A percentile compares a stretch with the other conserved stretches of the same genome.
These are phyloP conservation scores for Stereocaulon alpinum DNA, from an alignment of 495 filamentous ascomycete species.

Conservation along the genomic window DNA sequence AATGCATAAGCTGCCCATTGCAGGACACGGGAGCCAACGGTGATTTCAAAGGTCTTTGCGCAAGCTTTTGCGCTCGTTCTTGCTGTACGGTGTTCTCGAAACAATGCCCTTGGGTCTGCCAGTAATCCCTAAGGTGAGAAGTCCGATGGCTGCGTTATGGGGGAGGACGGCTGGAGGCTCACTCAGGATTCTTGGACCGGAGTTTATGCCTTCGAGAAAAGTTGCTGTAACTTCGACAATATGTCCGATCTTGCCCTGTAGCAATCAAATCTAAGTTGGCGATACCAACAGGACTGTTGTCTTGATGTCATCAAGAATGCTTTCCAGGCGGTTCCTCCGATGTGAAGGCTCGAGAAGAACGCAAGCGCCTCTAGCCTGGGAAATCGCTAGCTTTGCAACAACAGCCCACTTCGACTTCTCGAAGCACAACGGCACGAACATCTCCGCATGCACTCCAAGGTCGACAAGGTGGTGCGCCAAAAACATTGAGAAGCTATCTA, in stretches of 20 bases:
- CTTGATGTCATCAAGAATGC: slow-evolving; percentile 20
- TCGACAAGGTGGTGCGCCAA: no score
- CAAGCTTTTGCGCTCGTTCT: slow-evolving; percentile 30
- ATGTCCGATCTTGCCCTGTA: slow-evolving; percentile 12
- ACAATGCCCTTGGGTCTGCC: slow-evolving; percentile 61
- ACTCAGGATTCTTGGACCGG: background rate
- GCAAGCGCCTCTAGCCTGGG: slow-evolving; percentile 30
- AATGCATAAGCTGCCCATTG: slow-evolving; percentile 48
- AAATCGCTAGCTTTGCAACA: slow-evolving; percentile 24
- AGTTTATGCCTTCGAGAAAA: slow-evolving; percentile 6
- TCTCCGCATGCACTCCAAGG: no score
- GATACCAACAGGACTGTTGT: slow-evolving; percentile 17
- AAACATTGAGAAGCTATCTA: no score
- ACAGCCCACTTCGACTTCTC: slow-evolving; percentile 26
- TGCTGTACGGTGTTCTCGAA: slow-evolving; percentile 44
- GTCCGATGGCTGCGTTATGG: slow-evolving; percentile 38
- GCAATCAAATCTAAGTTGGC: background rate
- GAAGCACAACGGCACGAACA: no score
- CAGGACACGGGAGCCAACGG: slow-evolving; percentile 28
- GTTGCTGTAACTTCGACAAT: slow-evolving; percentile 3
- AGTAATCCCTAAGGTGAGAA: slow-evolving; percentile 58
- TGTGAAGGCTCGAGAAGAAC: slow-evolving; percentile 35
- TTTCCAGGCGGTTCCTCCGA: slow-evolving; percentile 24
- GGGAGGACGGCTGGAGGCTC: background rate
- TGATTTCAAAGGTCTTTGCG: slow-evolving; percentile 25